Base-by-base conservation (phyloP, 768 basidiomycete species). In the Rhodosporidiobolus sp. region DNA sequence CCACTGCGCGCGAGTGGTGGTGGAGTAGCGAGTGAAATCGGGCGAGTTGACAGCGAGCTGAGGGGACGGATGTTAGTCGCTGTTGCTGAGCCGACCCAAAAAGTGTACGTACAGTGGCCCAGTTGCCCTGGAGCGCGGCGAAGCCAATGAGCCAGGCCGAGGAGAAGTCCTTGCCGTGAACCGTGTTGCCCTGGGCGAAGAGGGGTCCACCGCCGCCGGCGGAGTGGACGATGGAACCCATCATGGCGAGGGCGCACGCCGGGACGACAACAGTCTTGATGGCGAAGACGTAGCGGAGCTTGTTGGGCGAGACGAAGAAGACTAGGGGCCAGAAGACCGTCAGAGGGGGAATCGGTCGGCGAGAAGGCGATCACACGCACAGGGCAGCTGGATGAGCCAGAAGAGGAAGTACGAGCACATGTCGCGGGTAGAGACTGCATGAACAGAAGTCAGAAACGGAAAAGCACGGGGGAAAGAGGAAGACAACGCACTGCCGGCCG, bases 11-110 rank as follows among this genome's bases (percentile, higher is more conserved):
- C 65, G 75, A 22, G 74, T 57, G 4, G 45, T 63, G 43, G 67
- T 76, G 74, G 91, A 89, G 80, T 93, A 92, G 77, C 91, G 86
- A 84, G 91, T 91, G 78, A 94, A 92, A 81, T 94, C 92, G 3
- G 91, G 88, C 69, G 92, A 91, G 77, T 92, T 92, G 74, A 79
- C 67, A 6, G 79, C 72, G 54, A 73, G 65, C 17, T 43, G 38
- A 7, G 14, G 38, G 14, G 38, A 7, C 7, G 7, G 7, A 14
- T 7, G 38, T 43, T 14, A 43, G 59, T 60, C n/a, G 45, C 48
- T 9, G 10, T 9, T 49, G 30, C 59, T 56, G 32, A 54, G 12
- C 3, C 53, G 53, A 17, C 3, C 9, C 32, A 32, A 16, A 28
- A 22, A 17, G 14, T 16, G 10, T 10, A 48, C 46, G 17, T 65